Evolutionary conservation across 495 filamentous ascomycete genomes (phyloP).

Genomic region (Cudoniella acicularis): DNA sequence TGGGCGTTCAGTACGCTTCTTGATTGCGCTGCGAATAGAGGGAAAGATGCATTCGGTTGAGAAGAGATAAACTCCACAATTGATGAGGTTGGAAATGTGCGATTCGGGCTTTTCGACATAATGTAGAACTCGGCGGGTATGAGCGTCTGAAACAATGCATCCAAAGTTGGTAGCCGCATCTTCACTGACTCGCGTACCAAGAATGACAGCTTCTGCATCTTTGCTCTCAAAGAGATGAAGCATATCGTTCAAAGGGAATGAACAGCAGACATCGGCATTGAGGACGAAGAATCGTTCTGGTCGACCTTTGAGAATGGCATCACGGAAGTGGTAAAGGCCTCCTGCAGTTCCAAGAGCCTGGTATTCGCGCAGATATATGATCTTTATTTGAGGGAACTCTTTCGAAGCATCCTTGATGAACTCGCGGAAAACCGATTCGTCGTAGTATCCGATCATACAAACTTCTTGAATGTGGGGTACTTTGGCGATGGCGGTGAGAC

Average conservation of each 20-base stretch:
- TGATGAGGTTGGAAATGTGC: conserved; percentile 98
- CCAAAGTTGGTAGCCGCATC: conserved; percentile 95
- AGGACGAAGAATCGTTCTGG: conserved; percentile 95
- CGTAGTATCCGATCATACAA: conserved; percentile 97
- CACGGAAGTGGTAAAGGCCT: conserved; percentile 98
- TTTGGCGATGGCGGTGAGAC: conserved; percentile 86
- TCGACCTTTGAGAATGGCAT: conserved; percentile 94
- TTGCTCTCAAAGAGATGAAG: conserved; percentile 88
- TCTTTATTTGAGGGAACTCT: conserved; percentile 84
- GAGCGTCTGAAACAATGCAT: conserved; percentile 93
- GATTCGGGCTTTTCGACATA: conserved; percentile 99
- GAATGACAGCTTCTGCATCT: conserved; percentile 94
- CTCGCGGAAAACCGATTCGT: conserved; percentile 92
- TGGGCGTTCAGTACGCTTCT: conserved; percentile 88
- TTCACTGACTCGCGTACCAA: conserved; percentile 88
- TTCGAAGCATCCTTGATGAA: conserved; percentile 88
- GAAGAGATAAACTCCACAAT: conserved; percentile 99
- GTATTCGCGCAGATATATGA: conserved; percentile 97
- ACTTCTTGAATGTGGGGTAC: conserved; percentile 93
- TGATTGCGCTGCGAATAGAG: conserved; percentile 90
- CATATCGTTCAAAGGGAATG: conserved; percentile 95
- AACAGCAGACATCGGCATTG: conserved; percentile 99
- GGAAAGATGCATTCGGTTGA: conserved; percentile 94
- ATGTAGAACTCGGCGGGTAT: conserved; percentile 94
- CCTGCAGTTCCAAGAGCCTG: conserved; percentile 93